Evolutionary conservation across 2,329 filamentous ascomycete genomes (phyloP), one percentile per base, ranked within the genome.

Genomic region (Nigrograna mackinnonii): DNA sequence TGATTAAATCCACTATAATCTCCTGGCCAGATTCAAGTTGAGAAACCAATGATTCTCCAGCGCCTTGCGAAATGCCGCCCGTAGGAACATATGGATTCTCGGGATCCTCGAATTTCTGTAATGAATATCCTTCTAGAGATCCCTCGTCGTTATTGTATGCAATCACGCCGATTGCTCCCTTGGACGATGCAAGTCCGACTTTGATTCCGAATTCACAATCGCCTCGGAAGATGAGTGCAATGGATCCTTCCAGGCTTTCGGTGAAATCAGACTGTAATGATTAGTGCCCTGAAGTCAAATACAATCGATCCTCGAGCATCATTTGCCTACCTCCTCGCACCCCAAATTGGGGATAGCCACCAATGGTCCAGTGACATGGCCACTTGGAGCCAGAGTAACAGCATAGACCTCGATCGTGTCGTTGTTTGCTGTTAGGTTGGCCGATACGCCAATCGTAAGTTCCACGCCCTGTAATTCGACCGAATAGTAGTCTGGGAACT

Each of bases 211-310:
- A 94, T 6, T 80, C 56, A 60, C 89, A 94, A 1, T 70, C 76
- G 39, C 89, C 89, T 43, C 89, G 84, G 36, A 77, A 74, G 53
- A 92, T 79, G 22, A 92, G 74, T 9, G 85, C 87, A 43, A 94
- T 84, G 43, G 81, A 80, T 38, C 83, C 86, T 12, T 71, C 66
- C 5, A 85, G 70, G 2, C 72, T 68, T 5, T 28, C 18, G 6
- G 89, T 7, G 19, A 45, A 45, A 22, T 45, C 43, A 16, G 37
- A 22, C 36, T 44, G 13, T 13, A 21, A 3, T n/a, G n/a, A 28
- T 36, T 24, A 26, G 19, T 13, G n/a, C n/a, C n/a, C n/a, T n/a
- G n/a, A n/a, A n/a, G n/a, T n/a, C n/a, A n/a, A n/a, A n/a, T n/a
- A n/a, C n/a, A n/a, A n/a, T n/a, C n/a, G n/a, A n/a, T n/a, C n/a